Conservation (phyloP, 345 rosid species). For the Luvunga scandens region DNA sequence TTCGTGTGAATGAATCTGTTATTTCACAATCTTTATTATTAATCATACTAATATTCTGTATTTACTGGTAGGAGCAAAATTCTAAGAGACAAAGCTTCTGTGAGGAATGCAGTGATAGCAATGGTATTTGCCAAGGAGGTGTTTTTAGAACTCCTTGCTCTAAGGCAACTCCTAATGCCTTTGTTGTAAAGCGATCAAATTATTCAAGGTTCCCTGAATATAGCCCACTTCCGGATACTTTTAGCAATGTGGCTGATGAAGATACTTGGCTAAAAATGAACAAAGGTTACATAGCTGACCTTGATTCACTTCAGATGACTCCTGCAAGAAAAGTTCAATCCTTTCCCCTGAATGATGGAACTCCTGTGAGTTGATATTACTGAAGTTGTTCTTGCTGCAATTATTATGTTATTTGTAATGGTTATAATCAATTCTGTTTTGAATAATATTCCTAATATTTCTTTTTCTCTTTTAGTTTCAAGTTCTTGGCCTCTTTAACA, state of each 20-base stretch:
- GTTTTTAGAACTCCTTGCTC: slow-evolving; percentile 57
- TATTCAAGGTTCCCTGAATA: slow-evolving; percentile 54
- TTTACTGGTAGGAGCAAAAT: slow-evolving; percentile 27
- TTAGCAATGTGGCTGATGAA: slow-evolving; percentile 85
- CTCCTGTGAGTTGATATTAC: slow-evolving; percentile 54
- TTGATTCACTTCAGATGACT: slow-evolving; percentile 72
- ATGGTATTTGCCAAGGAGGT: slow-evolving; percentile 36
- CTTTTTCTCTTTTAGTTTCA: not conserved
- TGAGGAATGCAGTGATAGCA: slow-evolving; percentile 45
- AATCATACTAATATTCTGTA: not conserved
- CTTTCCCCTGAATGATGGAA: slow-evolving; percentile 41
- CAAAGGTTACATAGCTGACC: slow-evolving; percentile 79
- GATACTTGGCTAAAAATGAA: slow-evolving; percentile 93
- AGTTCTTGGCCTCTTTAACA: not conserved
- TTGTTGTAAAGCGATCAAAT: slow-evolving; percentile 75
- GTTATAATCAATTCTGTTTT: not conserved
- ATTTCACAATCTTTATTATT: not conserved
- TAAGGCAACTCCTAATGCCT: slow-evolving; percentile 59
- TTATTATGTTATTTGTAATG: not conserved
- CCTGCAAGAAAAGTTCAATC: slow-evolving; percentile 71
- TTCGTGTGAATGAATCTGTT: not conserved
- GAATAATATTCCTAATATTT: not conserved
- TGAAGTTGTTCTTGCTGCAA: slow-evolving; percentile 7
- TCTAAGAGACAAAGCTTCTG: slow-evolving; percentile 36
- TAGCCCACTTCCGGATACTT: slow-evolving; percentile 80